A percentile compares a stretch with the other conserved stretches of the same genome.
These are phyloP conservation scores for Trypanosoma platydactyli DNA, from an alignment of 208 protist species.

Conservation along the genomic window DNA sequence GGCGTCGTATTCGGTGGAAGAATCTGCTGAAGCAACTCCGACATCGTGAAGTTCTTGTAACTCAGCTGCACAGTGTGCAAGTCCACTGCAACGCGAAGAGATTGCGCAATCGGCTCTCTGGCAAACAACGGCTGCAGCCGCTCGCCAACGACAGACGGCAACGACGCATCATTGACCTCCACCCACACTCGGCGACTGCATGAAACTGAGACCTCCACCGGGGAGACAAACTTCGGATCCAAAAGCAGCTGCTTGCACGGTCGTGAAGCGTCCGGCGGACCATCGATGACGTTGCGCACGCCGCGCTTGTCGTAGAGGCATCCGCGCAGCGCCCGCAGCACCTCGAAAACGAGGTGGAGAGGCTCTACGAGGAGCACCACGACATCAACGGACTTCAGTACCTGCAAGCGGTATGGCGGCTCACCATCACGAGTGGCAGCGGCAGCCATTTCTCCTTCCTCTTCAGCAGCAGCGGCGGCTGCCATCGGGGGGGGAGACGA, in stretches of 20 bases:
- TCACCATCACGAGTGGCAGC: background rate
- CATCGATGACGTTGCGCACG: conserved; percentile 62
- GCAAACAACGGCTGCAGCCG: conserved; percentile 6
- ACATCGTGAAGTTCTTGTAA: conserved; percentile 82
- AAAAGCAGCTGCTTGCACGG: conserved; percentile 3
- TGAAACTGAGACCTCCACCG: background rate
- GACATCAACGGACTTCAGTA: conserved; percentile 34
- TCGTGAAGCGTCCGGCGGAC: background rate
- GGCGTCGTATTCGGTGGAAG: conserved; percentile 29
- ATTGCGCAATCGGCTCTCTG: background rate
- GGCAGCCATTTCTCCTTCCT: background rate
- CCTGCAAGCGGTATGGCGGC: conserved; percentile 27
- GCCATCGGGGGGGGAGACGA: background rate
- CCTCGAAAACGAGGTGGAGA: conserved; percentile 28
- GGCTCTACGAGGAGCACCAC: conserved; percentile 50
- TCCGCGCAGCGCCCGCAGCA: conserved; percentile 57
- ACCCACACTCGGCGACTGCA: conserved; percentile 1
- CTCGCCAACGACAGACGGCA: conserved; percentile 17
- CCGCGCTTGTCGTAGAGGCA: conserved; percentile 53
- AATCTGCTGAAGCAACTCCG: conserved; percentile 66
- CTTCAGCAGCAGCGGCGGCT: background rate
- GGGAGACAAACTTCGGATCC: conserved; percentile 1
- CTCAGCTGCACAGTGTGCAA: conserved; percentile 43
- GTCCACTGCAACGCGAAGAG: conserved; percentile 33
- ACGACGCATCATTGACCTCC: conserved; percentile 13